Evolutionary conservation across 352 stramenopile species (phyloP).

Genomic region (Stephanocyclus meneghinianus): DNA sequence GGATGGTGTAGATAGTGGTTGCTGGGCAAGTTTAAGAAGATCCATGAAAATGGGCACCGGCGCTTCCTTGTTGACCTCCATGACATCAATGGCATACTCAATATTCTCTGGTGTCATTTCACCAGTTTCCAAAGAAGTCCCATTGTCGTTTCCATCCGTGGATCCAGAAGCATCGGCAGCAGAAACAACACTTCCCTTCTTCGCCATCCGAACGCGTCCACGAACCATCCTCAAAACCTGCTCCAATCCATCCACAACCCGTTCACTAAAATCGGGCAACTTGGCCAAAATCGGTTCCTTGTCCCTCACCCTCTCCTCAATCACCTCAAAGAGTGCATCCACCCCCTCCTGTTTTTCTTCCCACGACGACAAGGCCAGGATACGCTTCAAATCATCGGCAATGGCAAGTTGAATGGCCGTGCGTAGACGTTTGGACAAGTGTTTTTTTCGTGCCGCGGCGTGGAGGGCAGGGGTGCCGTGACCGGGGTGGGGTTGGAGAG

Average conservation of each 20-base stretch:
- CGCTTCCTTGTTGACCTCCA: slow-evolving; percentile 8
- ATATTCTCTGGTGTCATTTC: slow-evolving; percentile 1
- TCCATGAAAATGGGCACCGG: slow-evolving; percentile 3
- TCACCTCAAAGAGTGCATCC: slow-evolving; percentile 71
- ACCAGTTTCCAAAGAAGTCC: background rate
- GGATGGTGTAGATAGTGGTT: background rate
- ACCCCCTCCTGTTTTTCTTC: slow-evolving; percentile 67
- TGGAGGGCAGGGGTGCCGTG: slow-evolving; percentile 59
- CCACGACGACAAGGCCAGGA: slow-evolving; percentile 48
- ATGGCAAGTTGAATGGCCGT: slow-evolving; percentile 35
- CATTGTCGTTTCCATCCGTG: background rate
- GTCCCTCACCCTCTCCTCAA: slow-evolving; percentile 58
- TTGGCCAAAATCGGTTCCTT: slow-evolving; percentile 56
- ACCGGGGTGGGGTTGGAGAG: slow-evolving; percentile 45
- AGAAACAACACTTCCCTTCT: background rate
- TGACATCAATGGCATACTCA: slow-evolving; percentile 1
- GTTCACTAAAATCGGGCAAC: slow-evolving; percentile 60
- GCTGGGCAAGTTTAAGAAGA: background rate
- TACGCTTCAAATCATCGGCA: slow-evolving; percentile 43
- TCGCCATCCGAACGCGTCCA: slow-evolving; percentile 5
- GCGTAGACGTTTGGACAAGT: slow-evolving; percentile 14
- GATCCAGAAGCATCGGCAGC: background rate
- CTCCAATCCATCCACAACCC: slow-evolving; percentile 66
- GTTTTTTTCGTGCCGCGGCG: slow-evolving; percentile 36
- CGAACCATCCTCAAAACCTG: slow-evolving; percentile 60